These are phyloP conservation scores for Trichoderma pleuroti DNA, from an alignment of 2,329 filamentous ascomycete genomes.

Conservation along the genomic window DNA sequence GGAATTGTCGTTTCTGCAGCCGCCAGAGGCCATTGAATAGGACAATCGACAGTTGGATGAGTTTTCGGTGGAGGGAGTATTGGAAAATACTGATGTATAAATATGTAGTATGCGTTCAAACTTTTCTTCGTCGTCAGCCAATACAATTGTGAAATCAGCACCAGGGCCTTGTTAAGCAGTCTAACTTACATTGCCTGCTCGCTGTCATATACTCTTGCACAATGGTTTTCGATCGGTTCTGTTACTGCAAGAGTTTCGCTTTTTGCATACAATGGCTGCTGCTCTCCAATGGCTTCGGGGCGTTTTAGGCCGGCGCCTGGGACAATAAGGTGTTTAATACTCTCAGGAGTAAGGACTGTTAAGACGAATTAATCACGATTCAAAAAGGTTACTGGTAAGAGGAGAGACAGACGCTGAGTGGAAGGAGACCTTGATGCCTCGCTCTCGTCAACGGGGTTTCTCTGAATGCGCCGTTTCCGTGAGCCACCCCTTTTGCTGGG, in stretches of 20 bases:
- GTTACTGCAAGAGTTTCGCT: not conserved
- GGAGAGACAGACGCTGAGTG: not conserved
- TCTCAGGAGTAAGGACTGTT: not conserved
- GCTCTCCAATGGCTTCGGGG: not conserved
- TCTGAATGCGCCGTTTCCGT: not conserved
- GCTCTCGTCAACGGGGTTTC: not conserved
- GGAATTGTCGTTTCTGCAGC: not conserved
- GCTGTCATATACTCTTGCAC: not conserved
- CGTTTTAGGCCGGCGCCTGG: not conserved
- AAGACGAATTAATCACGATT: not conserved
- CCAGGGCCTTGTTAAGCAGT: not conserved
- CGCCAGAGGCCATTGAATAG: not conserved
- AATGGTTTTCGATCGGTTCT: not conserved
- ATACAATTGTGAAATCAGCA: not conserved
- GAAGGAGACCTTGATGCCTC: not conserved
- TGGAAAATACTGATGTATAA: not conserved
- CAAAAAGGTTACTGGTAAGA: not conserved
- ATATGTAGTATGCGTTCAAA: constrained; percentile 7
- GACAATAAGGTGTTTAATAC: not conserved
- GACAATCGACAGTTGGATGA: not conserved
- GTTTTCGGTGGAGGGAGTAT: not conserved
- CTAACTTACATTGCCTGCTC: not conserved
- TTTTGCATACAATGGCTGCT: not conserved
- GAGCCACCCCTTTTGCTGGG: not conserved
- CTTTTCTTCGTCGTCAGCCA: not conserved